Conservation (phyloP, 2,329 filamentous ascomycete species). For the Fusarium sp. region DNA sequence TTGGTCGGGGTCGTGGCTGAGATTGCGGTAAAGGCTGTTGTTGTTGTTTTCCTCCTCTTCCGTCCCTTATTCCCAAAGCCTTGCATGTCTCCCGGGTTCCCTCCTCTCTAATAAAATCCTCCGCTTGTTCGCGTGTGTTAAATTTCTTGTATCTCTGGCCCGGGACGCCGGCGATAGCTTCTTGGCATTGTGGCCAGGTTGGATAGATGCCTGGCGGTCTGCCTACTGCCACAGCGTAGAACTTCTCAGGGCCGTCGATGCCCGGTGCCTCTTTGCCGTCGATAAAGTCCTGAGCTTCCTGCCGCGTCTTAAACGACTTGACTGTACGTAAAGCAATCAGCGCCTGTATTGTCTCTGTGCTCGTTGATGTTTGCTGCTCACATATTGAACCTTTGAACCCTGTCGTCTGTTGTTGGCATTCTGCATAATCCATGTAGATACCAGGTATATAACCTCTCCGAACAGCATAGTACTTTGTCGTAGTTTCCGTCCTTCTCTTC, state of each 20-base stretch:
- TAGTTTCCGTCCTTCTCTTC: slow-evolving; percentile 60
- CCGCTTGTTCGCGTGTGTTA: slow-evolving; percentile 73
- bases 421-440: slow-evolving; percentile 69
- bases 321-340: slow-evolving; percentile 57
- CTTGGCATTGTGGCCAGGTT: slow-evolving; percentile 73
- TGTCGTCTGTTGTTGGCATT: slow-evolving; percentile 67
- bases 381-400: slow-evolving; percentile 72
- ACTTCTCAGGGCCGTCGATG: slow-evolving; percentile 56
- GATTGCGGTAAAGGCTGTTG: background rate
- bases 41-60: background rate
- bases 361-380: slow-evolving; percentile 55
- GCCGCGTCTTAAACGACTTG: slow-evolving; percentile 77
- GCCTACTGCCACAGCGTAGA: slow-evolving; percentile 70
- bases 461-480: slow-evolving; percentile 71
- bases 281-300: slow-evolving; percentile 83
- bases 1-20: background rate
- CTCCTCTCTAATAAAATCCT: slow-evolving; percentile 72
- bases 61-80: slow-evolving; percentile 49
- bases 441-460: slow-evolving; percentile 64
- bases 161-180: slow-evolving; percentile 78
- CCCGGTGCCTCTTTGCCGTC: slow-evolving; percentile 61
- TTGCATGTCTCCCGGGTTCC: slow-evolving; percentile 57
- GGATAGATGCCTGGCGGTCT: slow-evolving; percentile 66
- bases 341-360: background rate
- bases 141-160: slow-evolving; percentile 77